phyloP scores from a whole-genome alignment of 2,329 filamentous ascomycete genomes.

The Clonostachys chloroleuca region DNA sequence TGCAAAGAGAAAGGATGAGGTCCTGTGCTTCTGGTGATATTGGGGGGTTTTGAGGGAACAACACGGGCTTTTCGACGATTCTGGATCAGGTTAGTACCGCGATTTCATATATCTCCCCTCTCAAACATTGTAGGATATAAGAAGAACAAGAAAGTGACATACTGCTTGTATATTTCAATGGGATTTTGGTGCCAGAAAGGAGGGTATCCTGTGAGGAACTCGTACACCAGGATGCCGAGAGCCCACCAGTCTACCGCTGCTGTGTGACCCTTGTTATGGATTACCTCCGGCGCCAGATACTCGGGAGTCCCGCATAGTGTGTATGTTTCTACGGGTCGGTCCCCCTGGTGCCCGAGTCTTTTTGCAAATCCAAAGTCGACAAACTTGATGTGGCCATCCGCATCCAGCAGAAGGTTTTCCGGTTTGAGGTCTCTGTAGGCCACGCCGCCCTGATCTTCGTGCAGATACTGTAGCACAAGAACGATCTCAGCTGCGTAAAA shows the following conservation, averaged over 20 bases:
- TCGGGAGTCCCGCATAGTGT: constrained; percentile 81
- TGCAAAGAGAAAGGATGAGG: constrained; percentile 73
- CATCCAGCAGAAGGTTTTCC: constrained; percentile 76
- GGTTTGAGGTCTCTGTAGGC: constrained; percentile 81
- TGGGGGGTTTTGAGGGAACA: constrained; percentile 63
- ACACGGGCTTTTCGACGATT: constrained; percentile 74
- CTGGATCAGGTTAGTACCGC: constrained; percentile 28
- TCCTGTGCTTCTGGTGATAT: constrained; percentile 68
- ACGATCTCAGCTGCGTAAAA: constrained; percentile 86
- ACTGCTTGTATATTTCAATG: constrained; percentile 83
- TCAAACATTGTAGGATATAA: neutral
- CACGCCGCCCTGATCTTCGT: constrained; percentile 72
- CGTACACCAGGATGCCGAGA: constrained; percentile 77
- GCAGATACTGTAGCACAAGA: constrained; percentile 74
- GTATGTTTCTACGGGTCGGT: constrained; percentile 63
- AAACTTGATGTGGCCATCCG: constrained; percentile 73
- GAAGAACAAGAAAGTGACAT: constrained; percentile 16
- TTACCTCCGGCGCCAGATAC: constrained; percentile 80
- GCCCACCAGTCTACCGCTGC: constrained; percentile 87
- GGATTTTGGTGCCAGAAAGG: constrained; percentile 86
- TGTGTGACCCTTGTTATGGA: constrained; percentile 74
- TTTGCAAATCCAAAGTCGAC: constrained; percentile 87
- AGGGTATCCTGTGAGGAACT: constrained; percentile 80
- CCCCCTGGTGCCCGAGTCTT: constrained; percentile 55
- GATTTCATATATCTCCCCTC: too few species aligned